Evolutionary conservation across 495 filamentous ascomycete species (phyloP).

Genomic region (Symbiotaphrina buchneri): DNA sequence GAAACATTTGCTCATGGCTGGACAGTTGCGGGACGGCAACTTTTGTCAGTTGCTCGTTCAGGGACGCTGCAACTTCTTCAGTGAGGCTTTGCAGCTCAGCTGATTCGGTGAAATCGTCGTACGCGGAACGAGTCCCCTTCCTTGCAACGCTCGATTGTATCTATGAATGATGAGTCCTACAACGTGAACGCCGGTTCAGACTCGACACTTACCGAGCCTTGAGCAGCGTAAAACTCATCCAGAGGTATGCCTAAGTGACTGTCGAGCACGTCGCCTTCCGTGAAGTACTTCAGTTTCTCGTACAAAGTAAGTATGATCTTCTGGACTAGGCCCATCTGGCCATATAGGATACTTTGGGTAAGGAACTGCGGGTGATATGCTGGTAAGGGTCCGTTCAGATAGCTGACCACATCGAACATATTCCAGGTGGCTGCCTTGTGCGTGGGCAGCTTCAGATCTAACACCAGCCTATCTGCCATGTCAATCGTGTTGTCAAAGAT

Average conservation of each 20-base stretch:
- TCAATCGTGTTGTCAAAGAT: slow-evolving; percentile 57
- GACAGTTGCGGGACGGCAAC: slow-evolving; percentile 65
- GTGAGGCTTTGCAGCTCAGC: slow-evolving; percentile 42
- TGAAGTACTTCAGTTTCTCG: slow-evolving; percentile 59
- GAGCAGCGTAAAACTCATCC: slow-evolving; percentile 37
- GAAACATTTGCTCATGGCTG: slow-evolving; percentile 69
- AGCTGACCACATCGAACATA: slow-evolving; percentile 59
- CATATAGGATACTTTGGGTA: slow-evolving; percentile 67
- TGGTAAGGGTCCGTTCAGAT: slow-evolving; percentile 71
- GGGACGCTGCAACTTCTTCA: slow-evolving; percentile 42
- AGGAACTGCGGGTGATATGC: slow-evolving; percentile 89
- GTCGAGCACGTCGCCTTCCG: slow-evolving; percentile 64
- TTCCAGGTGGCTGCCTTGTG: slow-evolving; percentile 28
- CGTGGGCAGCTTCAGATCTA: slow-evolving; percentile 37
- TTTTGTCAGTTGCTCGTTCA: slow-evolving; percentile 59
- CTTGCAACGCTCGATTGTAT: background rate
- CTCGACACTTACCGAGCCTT: slow-evolving; percentile 19
- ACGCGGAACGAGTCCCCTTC: slow-evolving; percentile 8
- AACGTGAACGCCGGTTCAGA: background rate
- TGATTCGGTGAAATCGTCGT: slow-evolving; percentile 11
- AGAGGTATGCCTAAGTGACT: slow-evolving; percentile 51
- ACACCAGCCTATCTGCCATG: slow-evolving; percentile 33
- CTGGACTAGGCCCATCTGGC: slow-evolving; percentile 54
- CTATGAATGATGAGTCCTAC: slow-evolving; percentile 1
- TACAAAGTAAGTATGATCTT: slow-evolving; percentile 51